Evolutionary conservation across 345 rosid genomes (phyloP).

Genomic region (Mercurialis annua): DNA sequence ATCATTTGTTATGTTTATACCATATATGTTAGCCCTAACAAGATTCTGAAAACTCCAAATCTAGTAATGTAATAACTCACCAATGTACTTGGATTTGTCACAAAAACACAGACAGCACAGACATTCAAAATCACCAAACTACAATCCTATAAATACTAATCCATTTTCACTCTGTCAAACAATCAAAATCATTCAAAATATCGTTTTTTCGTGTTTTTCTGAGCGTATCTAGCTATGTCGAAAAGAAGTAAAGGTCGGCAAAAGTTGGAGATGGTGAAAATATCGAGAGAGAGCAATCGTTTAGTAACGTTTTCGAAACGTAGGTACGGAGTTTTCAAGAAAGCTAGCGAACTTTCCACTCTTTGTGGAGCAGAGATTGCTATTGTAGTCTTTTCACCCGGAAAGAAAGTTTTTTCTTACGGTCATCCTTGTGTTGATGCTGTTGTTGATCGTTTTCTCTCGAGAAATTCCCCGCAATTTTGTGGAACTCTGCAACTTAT

Average conservation of each 20-base stretch:
- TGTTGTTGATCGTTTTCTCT: constrained; percentile 19
- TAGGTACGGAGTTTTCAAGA: constrained; percentile 22
- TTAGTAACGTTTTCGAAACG: constrained; percentile 26
- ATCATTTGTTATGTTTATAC: constrained; percentile 5
- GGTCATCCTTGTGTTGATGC: constrained; percentile 25
- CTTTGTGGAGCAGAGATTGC: constrained; percentile 27
- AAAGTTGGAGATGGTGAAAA: constrained; percentile 23
- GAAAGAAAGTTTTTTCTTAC: constrained; percentile 23
- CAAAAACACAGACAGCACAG: constrained; percentile 11
- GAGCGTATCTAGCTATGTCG: constrained; percentile 1
- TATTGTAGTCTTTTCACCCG: constrained; percentile 25
- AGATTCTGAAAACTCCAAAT: constrained; percentile 18
- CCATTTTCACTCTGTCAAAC: not conserved
- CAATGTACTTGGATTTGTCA: not conserved
- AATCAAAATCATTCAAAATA: not conserved
- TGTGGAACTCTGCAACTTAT: constrained; percentile 31
- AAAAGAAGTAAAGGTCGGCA: constrained; percentile 18
- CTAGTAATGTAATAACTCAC: constrained; percentile 11
- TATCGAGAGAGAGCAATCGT: constrained; percentile 21
- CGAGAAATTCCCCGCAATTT: constrained; percentile 12
- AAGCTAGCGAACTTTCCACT: constrained; percentile 28
- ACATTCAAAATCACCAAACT: not conserved
- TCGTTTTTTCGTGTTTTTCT: not conserved
- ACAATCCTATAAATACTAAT: constrained; percentile 13
- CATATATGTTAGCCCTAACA: not conserved